Evolutionary conservation across 768 basidiomycete species (phyloP).

Genomic region (Astraeus odoratus): DNA sequence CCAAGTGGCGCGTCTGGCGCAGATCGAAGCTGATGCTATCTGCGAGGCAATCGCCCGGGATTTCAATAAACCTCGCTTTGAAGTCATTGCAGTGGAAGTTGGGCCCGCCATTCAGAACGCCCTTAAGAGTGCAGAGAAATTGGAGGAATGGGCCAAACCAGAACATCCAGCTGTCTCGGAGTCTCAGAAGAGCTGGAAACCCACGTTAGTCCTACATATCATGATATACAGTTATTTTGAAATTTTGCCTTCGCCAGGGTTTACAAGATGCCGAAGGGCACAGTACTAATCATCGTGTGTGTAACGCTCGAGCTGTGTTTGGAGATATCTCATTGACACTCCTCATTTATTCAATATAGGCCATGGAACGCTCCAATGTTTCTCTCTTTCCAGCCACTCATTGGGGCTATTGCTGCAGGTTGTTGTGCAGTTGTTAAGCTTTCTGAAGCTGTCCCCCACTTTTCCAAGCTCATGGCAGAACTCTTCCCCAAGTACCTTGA

Average conservation of each 20-base stretch:
- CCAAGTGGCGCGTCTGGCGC: slow-evolving; percentile 52
- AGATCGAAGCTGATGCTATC: slow-evolving; percentile 54
- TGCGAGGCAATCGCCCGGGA: slow-evolving; percentile 39
- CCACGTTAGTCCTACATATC: slow-evolving; percentile 28
- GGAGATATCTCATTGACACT: neutral
- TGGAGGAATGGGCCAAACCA: slow-evolving; percentile 54
- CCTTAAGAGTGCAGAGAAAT: slow-evolving; percentile 36
- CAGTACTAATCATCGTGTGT: slow-evolving; percentile 53
- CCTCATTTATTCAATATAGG: slow-evolving; percentile 21
- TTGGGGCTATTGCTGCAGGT: slow-evolving; percentile 71
- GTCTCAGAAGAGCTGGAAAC: slow-evolving; percentile 45
- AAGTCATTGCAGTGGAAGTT: slow-evolving; percentile 38
- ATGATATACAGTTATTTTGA: neutral
- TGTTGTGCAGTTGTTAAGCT: slow-evolving; percentile 62
- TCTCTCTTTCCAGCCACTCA: slow-evolving; percentile 48
- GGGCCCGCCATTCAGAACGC: slow-evolving; percentile 34
- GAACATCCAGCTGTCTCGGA: slow-evolving; percentile 30
- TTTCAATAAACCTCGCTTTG: slow-evolving; percentile 38
- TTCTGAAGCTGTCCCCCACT: slow-evolving; percentile 49
- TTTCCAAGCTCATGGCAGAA: slow-evolving; percentile 42
- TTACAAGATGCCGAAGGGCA: slow-evolving; percentile 53
- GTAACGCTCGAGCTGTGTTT: slow-evolving; percentile 11
- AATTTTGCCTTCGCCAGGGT: slow-evolving; percentile 18
- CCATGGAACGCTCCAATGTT: slow-evolving; percentile 66
- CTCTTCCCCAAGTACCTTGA: slow-evolving; percentile 55